Conservation (phyloP, 2,329 filamentous ascomycete species). For the Paraphoma chrysanthemicola region DNA sequence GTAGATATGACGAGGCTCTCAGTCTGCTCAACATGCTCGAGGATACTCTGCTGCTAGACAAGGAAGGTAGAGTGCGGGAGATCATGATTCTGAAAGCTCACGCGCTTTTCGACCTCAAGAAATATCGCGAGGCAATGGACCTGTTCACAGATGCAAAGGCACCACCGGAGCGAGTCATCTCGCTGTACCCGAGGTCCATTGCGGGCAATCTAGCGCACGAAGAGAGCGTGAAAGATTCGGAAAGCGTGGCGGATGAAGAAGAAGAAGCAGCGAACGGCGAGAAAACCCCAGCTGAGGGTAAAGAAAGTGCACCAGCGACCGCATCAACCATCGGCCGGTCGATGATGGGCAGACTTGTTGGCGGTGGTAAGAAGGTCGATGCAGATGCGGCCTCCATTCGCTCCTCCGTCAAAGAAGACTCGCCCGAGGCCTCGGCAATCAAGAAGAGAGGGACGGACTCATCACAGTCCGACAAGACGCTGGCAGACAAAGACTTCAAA, state of each 20-base stretch:
- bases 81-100: conserved; percentile 94
- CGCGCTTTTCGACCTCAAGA: conserved; percentile 78
- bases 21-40: conserved; percentile 89
- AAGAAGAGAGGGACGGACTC: conserved; percentile 56
- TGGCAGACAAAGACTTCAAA: conserved; percentile 81
- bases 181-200: conserved; percentile 81
- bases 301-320: conserved; percentile 32
- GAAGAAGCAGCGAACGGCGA: conserved; percentile 32
- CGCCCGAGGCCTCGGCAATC: conserved; percentile 64
- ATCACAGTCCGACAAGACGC: conserved; percentile 56
- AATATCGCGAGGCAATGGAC: conserved; percentile 85
- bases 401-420: conserved; percentile 63
- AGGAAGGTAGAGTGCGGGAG: conserved; percentile 78
- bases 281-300: conserved; percentile 23
- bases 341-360: conserved; percentile 57
- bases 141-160: conserved; percentile 90
- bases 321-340: conserved; percentile 44
- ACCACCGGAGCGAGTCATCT: conserved; percentile 86
- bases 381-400: conserved; percentile 65
- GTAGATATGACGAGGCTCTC: conserved; percentile 86
- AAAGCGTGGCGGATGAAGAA: conserved; percentile 44
- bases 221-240: conserved; percentile 57
- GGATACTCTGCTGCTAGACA: conserved; percentile 86
- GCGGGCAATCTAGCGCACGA: conserved; percentile 78
- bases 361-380: conserved; percentile 53